Conservation (phyloP, 2,329 filamentous ascomycete genomes). For the Talaromyces sp. region DNA sequence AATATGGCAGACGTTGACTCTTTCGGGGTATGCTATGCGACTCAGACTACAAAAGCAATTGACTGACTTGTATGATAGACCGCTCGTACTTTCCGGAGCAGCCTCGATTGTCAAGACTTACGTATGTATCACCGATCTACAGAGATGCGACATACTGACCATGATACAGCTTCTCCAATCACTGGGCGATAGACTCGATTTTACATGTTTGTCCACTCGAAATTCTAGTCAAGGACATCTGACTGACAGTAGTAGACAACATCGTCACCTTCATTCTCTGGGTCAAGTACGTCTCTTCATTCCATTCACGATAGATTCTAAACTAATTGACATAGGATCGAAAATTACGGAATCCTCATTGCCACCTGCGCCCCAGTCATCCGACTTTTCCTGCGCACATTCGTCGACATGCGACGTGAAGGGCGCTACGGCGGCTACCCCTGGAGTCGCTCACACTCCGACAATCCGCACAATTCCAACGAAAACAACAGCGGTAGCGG, state of each 20-base stretch:
- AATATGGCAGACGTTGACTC: slow-evolving; percentile 35
- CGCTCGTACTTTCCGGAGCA: slow-evolving; percentile 33
- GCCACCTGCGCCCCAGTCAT: slow-evolving; percentile 35
- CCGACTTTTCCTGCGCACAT: slow-evolving; percentile 31
- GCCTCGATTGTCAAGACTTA: slow-evolving; percentile 39
- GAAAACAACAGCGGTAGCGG: slow-evolving; percentile 7
- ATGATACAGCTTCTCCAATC: slow-evolving; percentile 32
- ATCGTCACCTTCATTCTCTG: slow-evolving; percentile 35
- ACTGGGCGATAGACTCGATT: slow-evolving; percentile 32
- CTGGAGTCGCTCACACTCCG: slow-evolving; percentile 23
- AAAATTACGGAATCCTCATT: slow-evolving; percentile 37
- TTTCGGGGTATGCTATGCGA: slow-evolving; percentile 24
- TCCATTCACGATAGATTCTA: neutral
- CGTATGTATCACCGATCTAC: slow-evolving; percentile 20
- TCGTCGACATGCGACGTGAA: slow-evolving; percentile 27
- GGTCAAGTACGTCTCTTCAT: slow-evolving; percentile 31
- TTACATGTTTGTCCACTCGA: slow-evolving; percentile 25
- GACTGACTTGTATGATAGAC: slow-evolving; percentile 14
- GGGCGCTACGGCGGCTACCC: slow-evolving; percentile 23
- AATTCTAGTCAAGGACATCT: neutral
- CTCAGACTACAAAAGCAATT: neutral
- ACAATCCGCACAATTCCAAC: slow-evolving; percentile 17
- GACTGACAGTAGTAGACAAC: slow-evolving; percentile 24
- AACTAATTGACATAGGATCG: slow-evolving; percentile 27
- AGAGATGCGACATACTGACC: neutral